Conservation (phyloP, 1,284 basidiomycete species). For the Termitomyces sp. region DNA sequence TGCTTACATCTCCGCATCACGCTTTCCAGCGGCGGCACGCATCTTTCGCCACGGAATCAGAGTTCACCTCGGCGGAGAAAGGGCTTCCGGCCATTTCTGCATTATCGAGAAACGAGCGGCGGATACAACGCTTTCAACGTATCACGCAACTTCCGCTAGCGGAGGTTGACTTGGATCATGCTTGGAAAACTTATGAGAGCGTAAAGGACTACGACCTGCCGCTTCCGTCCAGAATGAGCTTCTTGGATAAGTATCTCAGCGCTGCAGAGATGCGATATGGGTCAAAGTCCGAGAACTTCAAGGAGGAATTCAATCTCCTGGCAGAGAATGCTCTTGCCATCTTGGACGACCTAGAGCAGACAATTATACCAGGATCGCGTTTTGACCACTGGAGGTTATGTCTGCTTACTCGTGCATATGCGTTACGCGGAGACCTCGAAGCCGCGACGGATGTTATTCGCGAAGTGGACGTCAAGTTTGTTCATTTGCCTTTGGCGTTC, state of each 20-base stretch:
- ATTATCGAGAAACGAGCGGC: not conserved
- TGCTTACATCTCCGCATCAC: not conserved
- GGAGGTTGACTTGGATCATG: constrained; percentile 31
- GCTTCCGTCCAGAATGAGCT: constrained; percentile 23
- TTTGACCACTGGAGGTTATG: constrained; percentile 22
- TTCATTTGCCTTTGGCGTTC: constrained; percentile 2
- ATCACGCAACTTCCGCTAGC: not conserved
- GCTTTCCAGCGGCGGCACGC: constrained; percentile 16
- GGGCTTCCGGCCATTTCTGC: not conserved
- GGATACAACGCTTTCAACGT: constrained; percentile 5
- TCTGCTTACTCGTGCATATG: constrained; percentile 28
- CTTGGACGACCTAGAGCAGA: constrained; percentile 24
- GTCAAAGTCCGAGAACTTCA: constrained; percentile 10
- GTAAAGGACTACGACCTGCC: constrained; percentile 19
- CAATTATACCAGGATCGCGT: constrained; percentile 8
- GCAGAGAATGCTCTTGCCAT: constrained; percentile 31
- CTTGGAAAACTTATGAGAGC: constrained; percentile 32
- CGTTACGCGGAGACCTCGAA: constrained; percentile 31
- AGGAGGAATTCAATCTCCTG: constrained; percentile 29
- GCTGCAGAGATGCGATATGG: constrained; percentile 25
- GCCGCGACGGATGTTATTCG: constrained; percentile 27
- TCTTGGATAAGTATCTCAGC: constrained; percentile 28
- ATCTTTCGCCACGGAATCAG: not conserved
- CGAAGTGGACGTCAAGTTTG: constrained; percentile 15
- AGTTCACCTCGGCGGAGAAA: not conserved